phyloP scores from a whole-genome alignment of 1,284 basidiomycete species.

The Cryptococcus jaspeensis region DNA sequence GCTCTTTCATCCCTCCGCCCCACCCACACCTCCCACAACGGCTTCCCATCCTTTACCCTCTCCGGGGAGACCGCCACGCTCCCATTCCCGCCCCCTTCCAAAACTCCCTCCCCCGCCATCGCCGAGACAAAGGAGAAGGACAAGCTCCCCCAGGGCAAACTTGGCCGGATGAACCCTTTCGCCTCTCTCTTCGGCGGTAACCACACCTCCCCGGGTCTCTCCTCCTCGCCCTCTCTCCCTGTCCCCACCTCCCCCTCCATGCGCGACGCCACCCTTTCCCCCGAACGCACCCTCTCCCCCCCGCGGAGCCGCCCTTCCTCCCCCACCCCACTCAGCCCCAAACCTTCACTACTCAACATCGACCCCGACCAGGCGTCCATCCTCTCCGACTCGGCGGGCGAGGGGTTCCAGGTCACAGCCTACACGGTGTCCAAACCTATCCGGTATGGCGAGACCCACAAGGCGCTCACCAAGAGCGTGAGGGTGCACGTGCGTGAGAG shows the following conservation, averaged over 20 bases:
- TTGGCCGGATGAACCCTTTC: conserved; percentile 46
- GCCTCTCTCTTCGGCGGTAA: conserved; percentile 43
- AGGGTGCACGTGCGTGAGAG: conserved; percentile 61
- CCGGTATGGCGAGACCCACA: conserved; percentile 57
- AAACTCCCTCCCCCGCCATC: conserved; percentile 13
- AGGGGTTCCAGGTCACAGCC: conserved; percentile 45
- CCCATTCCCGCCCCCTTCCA: conserved; percentile 62
- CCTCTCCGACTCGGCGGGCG: conserved; percentile 22
- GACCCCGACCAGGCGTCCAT: conserved; percentile 27
- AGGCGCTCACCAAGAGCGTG: conserved; percentile 61
- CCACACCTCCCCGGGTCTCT: conserved; percentile 6
- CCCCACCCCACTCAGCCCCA: conserved; percentile 46
- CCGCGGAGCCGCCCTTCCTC: conserved; percentile 50
- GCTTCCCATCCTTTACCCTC: conserved; percentile 60
- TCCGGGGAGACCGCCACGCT: conserved; percentile 59
- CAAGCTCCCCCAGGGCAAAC: conserved; percentile 22
- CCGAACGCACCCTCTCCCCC: conserved; percentile 58
- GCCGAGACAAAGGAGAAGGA: conserved; percentile 23
- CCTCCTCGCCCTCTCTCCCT: conserved; percentile 11
- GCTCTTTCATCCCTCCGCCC: conserved; percentile 40
- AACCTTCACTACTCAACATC: conserved; percentile 35
- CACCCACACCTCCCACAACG: conserved; percentile 28
- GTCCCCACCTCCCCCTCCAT: conserved; percentile 3
- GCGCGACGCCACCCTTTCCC: conserved; percentile 1
- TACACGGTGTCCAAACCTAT: conserved; percentile 46